Conservation (phyloP, 768 basidiomycete genomes). For the Nidula microcarpa region DNA sequence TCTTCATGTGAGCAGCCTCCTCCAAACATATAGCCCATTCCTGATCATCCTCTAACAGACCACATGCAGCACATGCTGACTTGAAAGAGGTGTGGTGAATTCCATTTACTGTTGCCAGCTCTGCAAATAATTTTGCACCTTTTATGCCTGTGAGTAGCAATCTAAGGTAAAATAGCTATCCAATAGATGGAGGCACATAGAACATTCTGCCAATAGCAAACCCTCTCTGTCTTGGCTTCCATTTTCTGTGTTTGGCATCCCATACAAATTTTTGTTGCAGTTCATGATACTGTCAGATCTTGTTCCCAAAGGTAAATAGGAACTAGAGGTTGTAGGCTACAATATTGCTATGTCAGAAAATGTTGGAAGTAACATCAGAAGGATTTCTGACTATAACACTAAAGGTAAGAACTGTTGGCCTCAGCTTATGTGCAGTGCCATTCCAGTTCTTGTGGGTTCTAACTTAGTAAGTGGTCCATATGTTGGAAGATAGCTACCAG, state of each 20-base stretch:
- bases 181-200: conserved; percentile 23
- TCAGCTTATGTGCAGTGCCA: no score
- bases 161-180: conserved; percentile 33
- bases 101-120: conserved; percentile 11
- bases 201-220: conserved; percentile 19
- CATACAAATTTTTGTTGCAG: conserved; percentile 25
- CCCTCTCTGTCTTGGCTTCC: conserved; percentile 9
- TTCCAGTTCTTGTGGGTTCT: no score
- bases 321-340: no score
- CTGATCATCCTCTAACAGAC: conserved; percentile 34
- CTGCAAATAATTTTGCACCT: conserved; percentile 18
- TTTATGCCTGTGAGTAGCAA: conserved; percentile 26
- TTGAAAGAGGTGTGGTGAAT: conserved; percentile 17
- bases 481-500: no score
- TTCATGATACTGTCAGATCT: no score
- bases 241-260: conserved; percentile 4
- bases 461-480: no score
- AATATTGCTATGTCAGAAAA: no score
- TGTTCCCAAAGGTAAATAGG: no score
- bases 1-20: conserved; percentile 30
- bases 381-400: no score
- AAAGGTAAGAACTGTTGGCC: no score
- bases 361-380: no score
- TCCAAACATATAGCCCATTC: conserved; percentile 36
- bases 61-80: conserved; percentile 28